Evolutionary conservation across 169 alveolate genomes (phyloP).

Genomic region (Perkinsus chesapeaki): DNA sequence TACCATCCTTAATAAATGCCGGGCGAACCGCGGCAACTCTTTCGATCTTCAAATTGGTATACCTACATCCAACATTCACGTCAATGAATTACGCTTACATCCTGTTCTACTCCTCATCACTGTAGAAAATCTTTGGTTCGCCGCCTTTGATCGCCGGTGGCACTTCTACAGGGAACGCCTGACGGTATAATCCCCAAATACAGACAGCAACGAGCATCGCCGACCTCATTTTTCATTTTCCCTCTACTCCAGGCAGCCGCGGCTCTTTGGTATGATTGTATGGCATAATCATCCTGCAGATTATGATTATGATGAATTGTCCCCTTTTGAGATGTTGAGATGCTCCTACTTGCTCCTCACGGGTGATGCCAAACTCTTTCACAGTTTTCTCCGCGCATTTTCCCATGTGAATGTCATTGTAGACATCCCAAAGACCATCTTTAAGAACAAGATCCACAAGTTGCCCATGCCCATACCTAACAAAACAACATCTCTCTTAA

Average conservation of each 20-base stretch:
- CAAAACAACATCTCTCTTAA: no score
- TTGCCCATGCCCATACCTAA: slow-evolving; percentile 46
- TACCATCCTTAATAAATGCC: slow-evolving; percentile 69
- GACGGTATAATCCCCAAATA: background rate
- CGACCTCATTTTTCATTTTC: slow-evolving; percentile 27
- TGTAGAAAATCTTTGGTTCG: slow-evolving; percentile 53
- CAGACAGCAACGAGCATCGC: slow-evolving; percentile 15
- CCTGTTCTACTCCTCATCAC: background rate
- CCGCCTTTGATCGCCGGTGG: slow-evolving; percentile 43
- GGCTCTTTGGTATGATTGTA: slow-evolving; percentile 67
- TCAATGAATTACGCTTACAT: background rate
- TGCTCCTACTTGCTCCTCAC: slow-evolving; percentile 44
- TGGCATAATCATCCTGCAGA: slow-evolving; percentile 62
- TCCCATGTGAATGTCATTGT: slow-evolving; percentile 70
- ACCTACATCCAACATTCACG: background rate
- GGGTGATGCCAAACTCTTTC: slow-evolving; percentile 52
- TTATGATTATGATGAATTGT: background rate
- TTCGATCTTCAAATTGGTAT: slow-evolving; percentile 29
- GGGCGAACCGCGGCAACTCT: slow-evolving; percentile 61
- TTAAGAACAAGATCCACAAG: slow-evolving; percentile 50
- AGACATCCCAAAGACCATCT: slow-evolving; percentile 68
- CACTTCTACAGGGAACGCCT: background rate
- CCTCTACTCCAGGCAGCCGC: slow-evolving; percentile 46
- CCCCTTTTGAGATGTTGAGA: background rate
- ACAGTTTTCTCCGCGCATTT: slow-evolving; percentile 67